Base-by-base conservation (phyloP, 306 rosid species). In the Ammopiptanthus mongolicus region DNA sequence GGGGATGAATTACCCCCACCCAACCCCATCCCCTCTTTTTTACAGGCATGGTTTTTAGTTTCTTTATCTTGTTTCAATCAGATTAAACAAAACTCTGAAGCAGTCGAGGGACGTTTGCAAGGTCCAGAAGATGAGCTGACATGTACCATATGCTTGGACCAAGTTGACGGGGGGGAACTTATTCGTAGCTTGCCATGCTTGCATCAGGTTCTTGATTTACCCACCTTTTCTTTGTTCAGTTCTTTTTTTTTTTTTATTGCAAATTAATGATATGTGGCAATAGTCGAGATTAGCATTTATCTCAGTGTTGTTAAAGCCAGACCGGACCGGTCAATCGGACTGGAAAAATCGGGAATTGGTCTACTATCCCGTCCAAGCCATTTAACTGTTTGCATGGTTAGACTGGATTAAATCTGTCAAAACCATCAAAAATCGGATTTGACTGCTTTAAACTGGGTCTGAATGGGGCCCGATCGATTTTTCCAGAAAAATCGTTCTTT, bases 181-280 rank as follows among this genome's bases (percentile, higher is more conserved):
- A 66, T 86, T 41, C 88, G 90, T 73, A 81, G 86, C 78, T 64
- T 86, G 81, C 90, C 88, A 25, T 86, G 90, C 74, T 62, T 84
- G 81, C 90, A 86, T 78, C 90, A 86, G 90, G 90, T 86, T 81
- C 22, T 14, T 28, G 39, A 64, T 37, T 28, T 79, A n/a, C 18
- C 12, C 21, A 36, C 41, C 13, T 47, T 47, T 31, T 48, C 9
- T 25, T 47, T 15, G 1, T 51, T 51, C 48, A 10, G 41, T 23
- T 23, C 2, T 25, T 17, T 12, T 56, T 36, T 6, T 25, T 56
- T 50, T 0, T 15, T 48, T n/a, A 14, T 31, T 31, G 6, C 6
- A 42, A 46, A 46, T 8, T 2, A 22, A 56, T 10, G 13, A 12
- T n/a, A 59, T 6, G 17, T n/a, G 8, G 23, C 44, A 4, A 2